Evolutionary conservation across 2,329 filamentous ascomycete species (phyloP).

Genomic region (Magnaporthiopsis poae): DNA sequence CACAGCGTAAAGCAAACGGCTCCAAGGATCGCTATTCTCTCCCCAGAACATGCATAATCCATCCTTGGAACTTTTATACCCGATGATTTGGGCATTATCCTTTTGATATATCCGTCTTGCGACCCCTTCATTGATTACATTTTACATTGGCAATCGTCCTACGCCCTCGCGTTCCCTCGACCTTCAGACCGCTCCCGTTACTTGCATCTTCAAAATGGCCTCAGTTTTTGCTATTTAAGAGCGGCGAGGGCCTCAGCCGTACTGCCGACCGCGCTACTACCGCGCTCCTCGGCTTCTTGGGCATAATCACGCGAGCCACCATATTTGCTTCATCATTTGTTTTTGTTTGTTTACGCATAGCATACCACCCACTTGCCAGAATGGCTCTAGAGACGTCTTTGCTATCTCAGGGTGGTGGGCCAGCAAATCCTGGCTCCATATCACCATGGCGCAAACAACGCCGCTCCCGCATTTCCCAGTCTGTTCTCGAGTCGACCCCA

Average conservation of each 20-base stretch:
- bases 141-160: too few species aligned
- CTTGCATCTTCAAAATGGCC: neutral
- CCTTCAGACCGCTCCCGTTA: neutral
- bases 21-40: neutral
- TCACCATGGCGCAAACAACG: neutral
- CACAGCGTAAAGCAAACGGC: neutral
- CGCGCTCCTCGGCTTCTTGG: neutral
- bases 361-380: neutral
- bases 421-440: neutral
- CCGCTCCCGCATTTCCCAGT: neutral
- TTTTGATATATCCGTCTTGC: neutral
- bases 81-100: neutral
- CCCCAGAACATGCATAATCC: neutral
- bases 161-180: too few species aligned
- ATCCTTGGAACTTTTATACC: neutral
- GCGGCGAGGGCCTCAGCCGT: neutral
- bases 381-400: neutral
- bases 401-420: neutral
- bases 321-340: neutral
- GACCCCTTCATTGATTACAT: too few species aligned
- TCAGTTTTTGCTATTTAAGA: neutral
- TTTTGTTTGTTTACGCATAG: neutral
- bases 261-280: neutral
- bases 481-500: slow-evolving; percentile 13
- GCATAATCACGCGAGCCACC: neutral